phyloP scores from a whole-genome alignment of 768 basidiomycete species.

The Tylopilus rubrobrunneus region DNA sequence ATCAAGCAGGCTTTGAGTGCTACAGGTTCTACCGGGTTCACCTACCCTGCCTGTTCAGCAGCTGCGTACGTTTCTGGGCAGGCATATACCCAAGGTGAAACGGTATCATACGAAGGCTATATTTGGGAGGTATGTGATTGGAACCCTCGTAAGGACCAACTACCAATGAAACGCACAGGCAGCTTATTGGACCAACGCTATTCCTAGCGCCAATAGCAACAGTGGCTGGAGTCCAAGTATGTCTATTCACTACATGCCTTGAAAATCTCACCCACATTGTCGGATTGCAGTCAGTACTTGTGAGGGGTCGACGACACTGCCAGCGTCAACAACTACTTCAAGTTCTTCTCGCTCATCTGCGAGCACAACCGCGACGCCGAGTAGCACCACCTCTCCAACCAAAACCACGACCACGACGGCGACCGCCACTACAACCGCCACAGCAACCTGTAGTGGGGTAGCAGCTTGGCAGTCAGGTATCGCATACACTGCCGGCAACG shows the following conservation, averaged over 20 bases:
- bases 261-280: neutral
- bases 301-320: conserved; percentile 7
- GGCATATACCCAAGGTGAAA: conserved; percentile 47
- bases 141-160: neutral
- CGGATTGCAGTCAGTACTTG: conserved; percentile 21
- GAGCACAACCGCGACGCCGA: conserved; percentile 7
- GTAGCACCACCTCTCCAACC: conserved; percentile 12
- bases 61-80: conserved; percentile 48
- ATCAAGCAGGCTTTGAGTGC: conserved; percentile 58
- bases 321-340: conserved; percentile 15
- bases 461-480: conserved; percentile 44
- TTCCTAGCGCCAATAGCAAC: conserved; percentile 45
- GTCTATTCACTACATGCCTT: conserved; percentile 16
- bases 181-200: conserved; percentile 52
- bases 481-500: conserved; percentile 48
- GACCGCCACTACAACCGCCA: conserved; percentile 17
- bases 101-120: conserved; percentile 57
- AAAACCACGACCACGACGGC: conserved; percentile 25
- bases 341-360: conserved; percentile 7
- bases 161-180: conserved; percentile 37
- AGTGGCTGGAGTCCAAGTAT: conserved; percentile 65
- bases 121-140: conserved; percentile 52
- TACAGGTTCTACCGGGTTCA: conserved; percentile 67
- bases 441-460: conserved; percentile 45
- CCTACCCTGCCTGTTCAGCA: conserved; percentile 57